Percentiles rank a stretch among this genome's conserved stretches.
phyloP scores from a whole-genome alignment of 163 green algal species.

The Dunaliella salina region DNA sequence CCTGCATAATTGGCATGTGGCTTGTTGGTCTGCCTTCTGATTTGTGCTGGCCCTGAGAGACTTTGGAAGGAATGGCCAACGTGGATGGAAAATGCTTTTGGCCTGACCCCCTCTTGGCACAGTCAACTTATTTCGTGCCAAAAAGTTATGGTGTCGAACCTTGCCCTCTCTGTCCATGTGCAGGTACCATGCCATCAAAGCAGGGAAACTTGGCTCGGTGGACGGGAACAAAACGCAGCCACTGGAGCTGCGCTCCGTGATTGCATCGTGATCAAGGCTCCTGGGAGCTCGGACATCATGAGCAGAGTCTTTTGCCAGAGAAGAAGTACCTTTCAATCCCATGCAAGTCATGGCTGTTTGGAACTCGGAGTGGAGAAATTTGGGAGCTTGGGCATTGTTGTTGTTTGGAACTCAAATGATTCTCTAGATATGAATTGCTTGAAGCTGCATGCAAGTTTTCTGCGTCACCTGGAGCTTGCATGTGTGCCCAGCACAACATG shows the following conservation, averaged over 20 bases:
- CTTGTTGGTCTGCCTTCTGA: neutral
- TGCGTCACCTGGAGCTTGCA: too few relatives aligned
- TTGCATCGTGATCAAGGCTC: neutral
- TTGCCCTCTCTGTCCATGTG: neutral
- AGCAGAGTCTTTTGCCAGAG: too few relatives aligned
- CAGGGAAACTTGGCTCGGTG: neutral
- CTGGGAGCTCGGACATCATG: too few relatives aligned
- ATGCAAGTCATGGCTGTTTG: too few relatives aligned
- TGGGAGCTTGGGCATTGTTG: too few relatives aligned
- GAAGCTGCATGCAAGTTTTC: too few relatives aligned
- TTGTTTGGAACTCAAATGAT: too few relatives aligned
- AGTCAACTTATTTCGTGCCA: neutral
- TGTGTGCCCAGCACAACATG: too few relatives aligned
- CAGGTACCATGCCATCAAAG: neutral
- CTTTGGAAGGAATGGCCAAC: too few relatives aligned
- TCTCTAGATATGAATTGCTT: too few relatives aligned
- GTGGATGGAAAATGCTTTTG: neutral
- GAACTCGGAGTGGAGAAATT: too few relatives aligned
- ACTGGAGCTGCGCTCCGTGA: neutral
- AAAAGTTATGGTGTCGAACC: neutral
- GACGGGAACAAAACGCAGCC: neutral
- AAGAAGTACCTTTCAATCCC: too few relatives aligned
- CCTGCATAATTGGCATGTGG: neutral
- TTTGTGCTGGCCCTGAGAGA: neutral
- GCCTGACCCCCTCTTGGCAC: neutral